Conservation (phyloP, 495 filamentous ascomycete species). For the Aspergillus affinis region DNA sequence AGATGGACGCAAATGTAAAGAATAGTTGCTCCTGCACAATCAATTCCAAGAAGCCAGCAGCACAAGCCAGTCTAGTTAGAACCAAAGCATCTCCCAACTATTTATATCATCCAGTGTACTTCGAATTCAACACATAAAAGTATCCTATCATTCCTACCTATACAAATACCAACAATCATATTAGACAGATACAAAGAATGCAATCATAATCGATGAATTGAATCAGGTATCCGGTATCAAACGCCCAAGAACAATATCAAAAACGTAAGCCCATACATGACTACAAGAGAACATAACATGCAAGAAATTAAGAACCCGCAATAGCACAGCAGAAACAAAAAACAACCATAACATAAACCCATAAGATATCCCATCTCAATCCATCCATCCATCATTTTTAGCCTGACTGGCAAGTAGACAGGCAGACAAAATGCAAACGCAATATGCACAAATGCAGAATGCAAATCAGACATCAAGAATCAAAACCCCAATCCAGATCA, state of each 20-base stretch:
- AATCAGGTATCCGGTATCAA: constrained; percentile 5
- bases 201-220: background rate
- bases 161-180: background rate
- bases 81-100: no score
- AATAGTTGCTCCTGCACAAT: no score
- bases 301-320: background rate
- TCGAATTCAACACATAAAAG: no score
- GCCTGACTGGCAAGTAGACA: background rate
- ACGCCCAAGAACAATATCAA: background rate
- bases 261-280: constrained; percentile 1
- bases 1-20: no score
- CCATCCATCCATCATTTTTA: background rate
- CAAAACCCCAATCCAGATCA: background rate
- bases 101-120: no score
- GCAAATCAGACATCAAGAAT: background rate
- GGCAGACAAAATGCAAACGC: background rate
- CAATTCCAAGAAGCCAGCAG: no score
- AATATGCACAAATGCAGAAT: background rate
- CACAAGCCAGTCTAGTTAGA: no score
- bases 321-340: background rate
- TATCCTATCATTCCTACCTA: background rate
- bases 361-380: constrained; percentile 4
- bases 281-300: background rate
- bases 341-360: constrained; percentile 2
- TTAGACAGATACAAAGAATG: background rate